Percentiles rank a stretch among this genome's conserved stretches.
Conservation (phyloP, 805 yeast species). For the Candida montana region DNA sequence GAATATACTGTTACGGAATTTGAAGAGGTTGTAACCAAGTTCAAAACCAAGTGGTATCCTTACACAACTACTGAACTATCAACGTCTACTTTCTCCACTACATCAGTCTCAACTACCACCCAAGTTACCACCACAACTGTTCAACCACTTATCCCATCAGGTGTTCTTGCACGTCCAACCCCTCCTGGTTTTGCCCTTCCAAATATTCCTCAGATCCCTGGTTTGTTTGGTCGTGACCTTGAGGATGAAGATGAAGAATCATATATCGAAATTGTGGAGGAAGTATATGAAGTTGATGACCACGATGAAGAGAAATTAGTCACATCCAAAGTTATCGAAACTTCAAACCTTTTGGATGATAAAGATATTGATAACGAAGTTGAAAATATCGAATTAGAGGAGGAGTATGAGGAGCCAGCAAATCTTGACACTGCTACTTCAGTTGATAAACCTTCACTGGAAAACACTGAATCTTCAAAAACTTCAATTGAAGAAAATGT, state of each 20-base stretch:
- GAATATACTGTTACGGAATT: slow-evolving; percentile 21
- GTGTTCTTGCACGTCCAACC: slow-evolving; percentile 10
- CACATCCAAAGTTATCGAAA: neutral
- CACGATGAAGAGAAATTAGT: neutral
- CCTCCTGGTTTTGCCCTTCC: slow-evolving; percentile 7
- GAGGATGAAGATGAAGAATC: neutral
- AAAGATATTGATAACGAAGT: too few species aligned
- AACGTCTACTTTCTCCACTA: slow-evolving; percentile 5
- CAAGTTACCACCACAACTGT: slow-evolving; percentile 5
- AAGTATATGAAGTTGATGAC: slow-evolving; percentile 4
- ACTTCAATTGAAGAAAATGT: too few species aligned
- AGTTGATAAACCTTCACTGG: too few species aligned
- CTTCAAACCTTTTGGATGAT: too few species aligned
- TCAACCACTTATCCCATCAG: neutral
- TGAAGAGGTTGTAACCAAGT: slow-evolving; percentile 18
- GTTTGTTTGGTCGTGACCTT: slow-evolving; percentile 3
- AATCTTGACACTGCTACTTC: too few species aligned
- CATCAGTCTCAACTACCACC: slow-evolving; percentile 10
- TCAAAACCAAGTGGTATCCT: slow-evolving; percentile 22
- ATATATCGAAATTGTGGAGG: slow-evolving; percentile 3
- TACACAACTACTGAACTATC: slow-evolving; percentile 14
- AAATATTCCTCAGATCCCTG: neutral
- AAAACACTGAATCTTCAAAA: too few species aligned
- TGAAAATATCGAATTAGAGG: too few species aligned
- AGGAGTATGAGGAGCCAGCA: too few species aligned